These are phyloP conservation scores for Ploettnerulaceae sp. DNA, from an alignment of 2,329 filamentous ascomycete species.

Conservation along the genomic window DNA sequence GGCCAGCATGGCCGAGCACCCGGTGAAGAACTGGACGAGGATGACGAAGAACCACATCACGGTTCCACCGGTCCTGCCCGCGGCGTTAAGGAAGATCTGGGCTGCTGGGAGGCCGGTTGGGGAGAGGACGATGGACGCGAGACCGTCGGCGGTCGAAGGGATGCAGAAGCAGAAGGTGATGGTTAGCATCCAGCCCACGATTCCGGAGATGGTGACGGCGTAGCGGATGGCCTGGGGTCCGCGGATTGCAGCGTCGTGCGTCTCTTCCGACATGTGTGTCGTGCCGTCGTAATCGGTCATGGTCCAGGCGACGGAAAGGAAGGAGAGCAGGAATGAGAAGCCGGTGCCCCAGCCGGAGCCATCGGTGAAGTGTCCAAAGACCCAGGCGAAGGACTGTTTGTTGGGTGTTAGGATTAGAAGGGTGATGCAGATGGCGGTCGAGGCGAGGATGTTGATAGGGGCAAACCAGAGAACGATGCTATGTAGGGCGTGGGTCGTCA, in stretches of 20 bases:
- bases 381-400: slow-evolving; percentile 53
- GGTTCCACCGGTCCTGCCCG: slow-evolving; percentile 50
- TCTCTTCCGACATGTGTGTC: slow-evolving; percentile 65
- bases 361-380: slow-evolving; percentile 56
- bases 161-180: slow-evolving; percentile 61
- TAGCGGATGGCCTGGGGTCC: slow-evolving; percentile 55
- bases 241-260: slow-evolving; percentile 55
- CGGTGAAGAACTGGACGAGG: slow-evolving; percentile 61
- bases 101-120: slow-evolving; percentile 58
- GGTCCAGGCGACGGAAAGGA: slow-evolving; percentile 54
- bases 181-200: slow-evolving; percentile 57
- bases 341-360: slow-evolving; percentile 58
- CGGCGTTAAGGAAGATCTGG: slow-evolving; percentile 55
- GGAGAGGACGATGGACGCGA: slow-evolving; percentile 37
- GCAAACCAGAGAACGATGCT: slow-evolving; percentile 60
- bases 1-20: slow-evolving; percentile 58
- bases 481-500: slow-evolving; percentile 55
- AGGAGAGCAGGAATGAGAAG: slow-evolving; percentile 57
- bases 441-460: slow-evolving; percentile 59
- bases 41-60: slow-evolving; percentile 59
- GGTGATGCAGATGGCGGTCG: slow-evolving; percentile 54
- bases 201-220: slow-evolving; percentile 55
- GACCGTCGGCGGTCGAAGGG: slow-evolving; percentile 50
- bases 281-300: slow-evolving; percentile 67
- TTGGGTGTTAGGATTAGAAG: slow-evolving; percentile 54